phyloP scores from a whole-genome alignment of 179 eudicot species.

The Silene coronaria region DNA sequence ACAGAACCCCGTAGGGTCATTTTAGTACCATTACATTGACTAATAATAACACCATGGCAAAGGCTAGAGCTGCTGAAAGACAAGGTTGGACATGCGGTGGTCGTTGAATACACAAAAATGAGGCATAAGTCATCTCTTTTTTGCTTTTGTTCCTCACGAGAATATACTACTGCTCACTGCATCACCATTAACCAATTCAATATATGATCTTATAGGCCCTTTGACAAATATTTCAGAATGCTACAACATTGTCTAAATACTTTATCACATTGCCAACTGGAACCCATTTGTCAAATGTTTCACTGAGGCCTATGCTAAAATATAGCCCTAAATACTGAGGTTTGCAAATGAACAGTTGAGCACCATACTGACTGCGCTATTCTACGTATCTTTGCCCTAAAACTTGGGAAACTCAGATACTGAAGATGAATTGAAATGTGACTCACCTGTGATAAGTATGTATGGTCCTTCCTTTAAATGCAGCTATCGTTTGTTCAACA shows the following conservation, averaged over 20 bases:
- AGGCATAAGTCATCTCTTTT: neutral
- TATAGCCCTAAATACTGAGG: neutral
- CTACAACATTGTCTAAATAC: neutral
- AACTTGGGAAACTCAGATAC: neutral
- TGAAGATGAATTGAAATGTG: slow-evolving; percentile 14
- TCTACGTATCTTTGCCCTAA: neutral
- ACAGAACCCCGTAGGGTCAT: too few relatives aligned
- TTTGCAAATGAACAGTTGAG: neutral
- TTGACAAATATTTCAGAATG: neutral
- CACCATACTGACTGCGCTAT: neutral
- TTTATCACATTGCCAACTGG: neutral
- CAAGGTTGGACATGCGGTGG: too few relatives aligned
- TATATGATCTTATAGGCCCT: neutral
- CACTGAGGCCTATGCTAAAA: neutral
- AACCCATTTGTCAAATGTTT: neutral
- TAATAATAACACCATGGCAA: too few relatives aligned
- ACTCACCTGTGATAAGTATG: slow-evolving; percentile 88
- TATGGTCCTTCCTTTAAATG: slow-evolving; percentile 78
- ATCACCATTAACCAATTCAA: neutral
- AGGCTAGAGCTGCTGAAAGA: too few relatives aligned
- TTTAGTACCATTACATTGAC: too few relatives aligned
- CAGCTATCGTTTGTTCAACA: slow-evolving; percentile 85
- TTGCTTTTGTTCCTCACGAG: neutral
- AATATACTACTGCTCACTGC: neutral
- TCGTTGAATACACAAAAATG: too few relatives aligned